Percentiles rank a stretch among this genome's conserved stretches.
Evolutionary conservation across 768 basidiomycete genomes (phyloP).

Genomic region (Boletus vinaceobasis): DNA sequence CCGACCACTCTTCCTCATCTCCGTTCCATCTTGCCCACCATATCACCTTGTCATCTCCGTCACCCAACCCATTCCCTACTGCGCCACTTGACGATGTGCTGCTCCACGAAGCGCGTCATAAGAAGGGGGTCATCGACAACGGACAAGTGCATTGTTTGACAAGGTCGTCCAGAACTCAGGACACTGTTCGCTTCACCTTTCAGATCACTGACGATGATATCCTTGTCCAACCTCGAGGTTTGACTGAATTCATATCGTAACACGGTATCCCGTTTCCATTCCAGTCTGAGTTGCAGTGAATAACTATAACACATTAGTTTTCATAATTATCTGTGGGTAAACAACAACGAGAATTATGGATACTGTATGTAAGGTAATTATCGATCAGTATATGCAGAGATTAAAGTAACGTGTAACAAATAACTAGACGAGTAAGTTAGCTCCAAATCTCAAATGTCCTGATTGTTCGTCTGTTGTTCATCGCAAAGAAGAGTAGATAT

Average conservation of each 20-base stretch:
- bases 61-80: constrained; percentile 9
- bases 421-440: constrained; percentile 20
- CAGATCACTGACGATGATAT: constrained; percentile 22
- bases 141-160: constrained; percentile 27
- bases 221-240: constrained; percentile 1
- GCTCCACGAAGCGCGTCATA: constrained; percentile 15
- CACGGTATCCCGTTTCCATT: neutral
- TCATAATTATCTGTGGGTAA: neutral
- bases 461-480: constrained; percentile 3
- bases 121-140: constrained; percentile 17
- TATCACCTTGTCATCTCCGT: constrained; percentile 35
- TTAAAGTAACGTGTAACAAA: neutral
- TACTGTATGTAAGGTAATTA: constrained; percentile 21
- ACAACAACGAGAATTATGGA: constrained; percentile 4
- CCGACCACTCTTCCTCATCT: constrained; percentile 17
- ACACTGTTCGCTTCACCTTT: constrained; percentile 20
- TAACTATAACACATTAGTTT: constrained; percentile 6
- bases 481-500: constrained; percentile 42
- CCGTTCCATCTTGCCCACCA: constrained; percentile 37
- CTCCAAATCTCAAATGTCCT: neutral
- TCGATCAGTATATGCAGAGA: constrained; percentile 4
- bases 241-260: neutral
- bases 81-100: constrained; percentile 16
- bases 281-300: neutral
- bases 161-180: constrained; percentile 24